Evolutionary conservation across 176 grass and related monocot genomes (phyloP), one percentile per base, ranked within the genome.

Genomic region (Aegilops longissima): DNA sequence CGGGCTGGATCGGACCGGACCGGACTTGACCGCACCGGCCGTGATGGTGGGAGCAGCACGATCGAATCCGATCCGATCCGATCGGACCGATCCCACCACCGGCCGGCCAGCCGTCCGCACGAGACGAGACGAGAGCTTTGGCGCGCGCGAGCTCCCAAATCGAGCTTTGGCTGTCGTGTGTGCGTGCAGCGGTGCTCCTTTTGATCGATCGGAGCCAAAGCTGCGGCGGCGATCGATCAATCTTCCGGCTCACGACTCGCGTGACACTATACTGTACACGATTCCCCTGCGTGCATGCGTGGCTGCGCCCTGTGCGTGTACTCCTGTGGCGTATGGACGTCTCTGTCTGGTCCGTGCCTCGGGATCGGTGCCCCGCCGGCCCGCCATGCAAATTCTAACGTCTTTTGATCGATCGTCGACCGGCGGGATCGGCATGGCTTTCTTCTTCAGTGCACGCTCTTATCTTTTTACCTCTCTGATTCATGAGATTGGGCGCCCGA

Each of bases 21-120:
- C 52, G 5, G 68, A 39, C 33, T 31, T 12, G 10, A 0, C 5
- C 52, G 7, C 29, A 78, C 56, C 18, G 5, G 6, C 8, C 31
- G 31, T 33, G 31, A 81, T n/a, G 52, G 42, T 30, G 81, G 47
- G 54, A 12, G 3, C 16, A 11, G 68, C 68, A 56, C 16, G 66
- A 77, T 51, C 73, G 44, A 29, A 85, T 76, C 58, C 52, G 68
- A 84, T 54, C 56, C 35, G 71, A 76, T 84, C 25, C 23, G 35
- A n/a, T 35, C 31, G 66, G 20, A 7, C 7, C 21, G 82, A 64
- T 49, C 70, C 69, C 82, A 54, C 51, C 51, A 54, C 16, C 52
- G 27, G 7, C 16, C 35, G 1, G 62, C 63, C 69, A 9, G 40
- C 40, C 40, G 9, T 8, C 36, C 36, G 52, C 17, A 56, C 52